A percentile compares a stretch with the other conserved stretches of the same genome.
Evolutionary conservation across 345 rosid species (phyloP).

Genomic region (Odontarrhena argentea): DNA sequence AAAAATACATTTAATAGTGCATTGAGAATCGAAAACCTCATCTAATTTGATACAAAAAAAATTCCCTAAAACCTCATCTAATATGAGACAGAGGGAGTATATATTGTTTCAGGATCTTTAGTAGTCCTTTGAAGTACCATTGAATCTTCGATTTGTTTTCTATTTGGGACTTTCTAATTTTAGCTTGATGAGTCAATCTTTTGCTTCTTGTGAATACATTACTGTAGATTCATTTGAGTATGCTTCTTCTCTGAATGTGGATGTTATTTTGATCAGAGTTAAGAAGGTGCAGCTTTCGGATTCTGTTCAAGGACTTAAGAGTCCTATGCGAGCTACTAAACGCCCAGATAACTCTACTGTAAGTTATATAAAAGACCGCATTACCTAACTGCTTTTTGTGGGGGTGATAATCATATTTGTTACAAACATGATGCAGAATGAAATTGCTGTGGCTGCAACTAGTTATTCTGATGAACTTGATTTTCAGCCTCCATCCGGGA

Average conservation of each 20-base stretch:
- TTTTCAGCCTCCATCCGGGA: constrained; percentile 48
- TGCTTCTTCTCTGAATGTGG: constrained; percentile 21
- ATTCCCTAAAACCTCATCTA: too few species aligned
- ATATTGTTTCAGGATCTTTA: constrained; percentile 19
- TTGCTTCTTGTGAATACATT: background rate
- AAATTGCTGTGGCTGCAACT: constrained; percentile 48
- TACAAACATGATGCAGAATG: constrained; percentile 50
- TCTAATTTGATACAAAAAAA: too few species aligned
- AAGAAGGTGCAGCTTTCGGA: constrained; percentile 98
- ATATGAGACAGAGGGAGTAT: too few species aligned
- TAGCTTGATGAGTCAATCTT: constrained; percentile 5
- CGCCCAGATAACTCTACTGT: constrained; percentile 55
- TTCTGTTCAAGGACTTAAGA: constrained; percentile 62
- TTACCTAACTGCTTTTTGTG: background rate
- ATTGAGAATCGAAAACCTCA: too few species aligned
- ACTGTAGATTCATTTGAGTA: background rate
- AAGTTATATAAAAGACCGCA: constrained; percentile 26
- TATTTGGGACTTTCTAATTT: constrained; percentile 29
- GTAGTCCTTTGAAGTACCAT: constrained; percentile 6
- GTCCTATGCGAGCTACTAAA: constrained; percentile 76
- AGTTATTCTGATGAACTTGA: constrained; percentile 58
- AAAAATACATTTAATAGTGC: too few species aligned
- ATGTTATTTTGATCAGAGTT: constrained; percentile 50
- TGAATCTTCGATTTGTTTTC: constrained; percentile 8
- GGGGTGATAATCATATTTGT: constrained; percentile 12